Conservation (phyloP, 495 filamentous ascomycete genomes). For the Patellaria atrata region DNA sequence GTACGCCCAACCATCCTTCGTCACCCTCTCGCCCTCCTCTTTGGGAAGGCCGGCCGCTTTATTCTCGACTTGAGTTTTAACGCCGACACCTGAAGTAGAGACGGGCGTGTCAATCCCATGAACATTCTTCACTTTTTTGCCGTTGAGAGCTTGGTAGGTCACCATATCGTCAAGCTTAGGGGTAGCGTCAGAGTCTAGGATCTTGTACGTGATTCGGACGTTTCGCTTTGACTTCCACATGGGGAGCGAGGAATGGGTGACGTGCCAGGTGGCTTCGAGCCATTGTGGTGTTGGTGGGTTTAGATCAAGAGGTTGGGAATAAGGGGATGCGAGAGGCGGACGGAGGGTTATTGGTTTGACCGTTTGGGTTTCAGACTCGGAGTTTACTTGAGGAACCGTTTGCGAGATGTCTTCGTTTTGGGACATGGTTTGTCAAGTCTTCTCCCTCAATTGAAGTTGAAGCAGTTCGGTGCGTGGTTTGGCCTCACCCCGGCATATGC, state of each 20-base stretch:
- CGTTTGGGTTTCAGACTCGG: no score
- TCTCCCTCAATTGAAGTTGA: no score
- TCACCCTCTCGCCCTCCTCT: conserved; percentile 25
- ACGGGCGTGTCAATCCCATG: conserved; percentile 46
- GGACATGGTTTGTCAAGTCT: no score
- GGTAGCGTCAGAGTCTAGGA: no score
- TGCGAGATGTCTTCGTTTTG: no score
- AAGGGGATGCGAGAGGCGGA: no score
- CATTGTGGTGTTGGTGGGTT: conserved; percentile 40
- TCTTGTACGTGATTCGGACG: conserved; percentile 65
- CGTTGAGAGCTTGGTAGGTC: conserved; percentile 38
- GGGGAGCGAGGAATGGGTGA: conserved; percentile 60
- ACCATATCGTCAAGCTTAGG: conserved; percentile 53
- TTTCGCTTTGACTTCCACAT: conserved; percentile 62
- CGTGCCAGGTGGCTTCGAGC: conserved; percentile 56
- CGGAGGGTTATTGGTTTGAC: conserved; percentile 14
- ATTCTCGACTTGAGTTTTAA: not conserved
- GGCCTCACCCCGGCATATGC: no score
- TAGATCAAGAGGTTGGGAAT: no score
- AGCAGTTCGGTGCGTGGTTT: no score
- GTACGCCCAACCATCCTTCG: conserved; percentile 30
- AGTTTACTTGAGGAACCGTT: no score
- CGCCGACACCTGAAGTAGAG: not conserved
- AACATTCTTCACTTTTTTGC: conserved; percentile 40
- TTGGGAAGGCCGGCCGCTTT: no score